Percentiles rank a stretch among this genome's conserved stretches.
Conservation (phyloP, 257 asterid genomes). For the Avicennia marina region DNA sequence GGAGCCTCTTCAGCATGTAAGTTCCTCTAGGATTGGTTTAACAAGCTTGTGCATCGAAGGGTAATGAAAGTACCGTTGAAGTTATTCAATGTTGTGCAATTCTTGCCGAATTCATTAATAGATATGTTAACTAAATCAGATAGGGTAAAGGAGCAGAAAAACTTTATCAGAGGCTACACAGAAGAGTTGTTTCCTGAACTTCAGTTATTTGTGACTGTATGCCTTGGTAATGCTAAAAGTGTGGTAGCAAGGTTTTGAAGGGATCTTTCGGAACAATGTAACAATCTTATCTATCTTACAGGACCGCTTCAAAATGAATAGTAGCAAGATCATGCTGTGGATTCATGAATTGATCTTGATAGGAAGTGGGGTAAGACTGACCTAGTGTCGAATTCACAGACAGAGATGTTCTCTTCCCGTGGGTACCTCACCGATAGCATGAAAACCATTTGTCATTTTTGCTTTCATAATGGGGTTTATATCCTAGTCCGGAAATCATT, state of each 20-base stretch:
- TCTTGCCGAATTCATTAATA: constrained; percentile 19
- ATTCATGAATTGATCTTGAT: constrained; percentile 20
- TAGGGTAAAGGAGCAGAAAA: constrained; percentile 18
- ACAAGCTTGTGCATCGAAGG: constrained; percentile 21
- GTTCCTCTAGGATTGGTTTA: constrained; percentile 21
- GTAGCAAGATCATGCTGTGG: constrained; percentile 11
- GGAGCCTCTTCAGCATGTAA: constrained; percentile 27
- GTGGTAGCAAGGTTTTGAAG: constrained; percentile 16
- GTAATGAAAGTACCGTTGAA: constrained; percentile 5
- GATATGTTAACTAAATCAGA: constrained; percentile 25
- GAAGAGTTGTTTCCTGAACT: constrained; percentile 26
- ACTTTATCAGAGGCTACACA: background rate
- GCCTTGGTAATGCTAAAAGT: constrained; percentile 9
- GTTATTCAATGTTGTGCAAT: constrained; percentile 15
- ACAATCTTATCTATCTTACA: constrained; percentile 18
- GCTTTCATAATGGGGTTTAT: constrained; percentile 18
- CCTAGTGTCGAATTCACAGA: constrained; percentile 14
- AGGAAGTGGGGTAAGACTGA: constrained; percentile 13
- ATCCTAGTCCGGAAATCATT: constrained; percentile 21
- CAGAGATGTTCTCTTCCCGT: constrained; percentile 24
- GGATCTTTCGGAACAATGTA: constrained; percentile 22
- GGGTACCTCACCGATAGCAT: constrained; percentile 12
- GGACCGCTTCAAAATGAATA: constrained; percentile 15
- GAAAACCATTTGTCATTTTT: constrained; percentile 3
- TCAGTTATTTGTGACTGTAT: constrained; percentile 21